Evolutionary conservation across 352 stramenopile genomes (phyloP), one percentile per base, ranked within the genome.

Genomic region (Phytophthora gonapodyides): DNA sequence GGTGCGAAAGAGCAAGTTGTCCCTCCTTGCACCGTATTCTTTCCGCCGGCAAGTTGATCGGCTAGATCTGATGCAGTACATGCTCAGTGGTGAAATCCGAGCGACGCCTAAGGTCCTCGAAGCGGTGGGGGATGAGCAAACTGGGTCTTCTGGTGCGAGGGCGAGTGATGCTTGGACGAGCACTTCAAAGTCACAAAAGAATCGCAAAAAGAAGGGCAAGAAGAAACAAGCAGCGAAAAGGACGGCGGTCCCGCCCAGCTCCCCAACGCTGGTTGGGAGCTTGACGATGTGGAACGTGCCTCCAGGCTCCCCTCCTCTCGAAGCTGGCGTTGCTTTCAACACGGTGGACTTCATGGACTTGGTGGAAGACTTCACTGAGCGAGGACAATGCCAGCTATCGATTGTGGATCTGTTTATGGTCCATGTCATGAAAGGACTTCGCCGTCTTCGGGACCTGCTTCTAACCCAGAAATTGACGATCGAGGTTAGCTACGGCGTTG

Each of bases 331-430:
- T 36, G 59, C 52, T 2, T 47, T 73, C 5, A 73, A 69, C 37
- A 61, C 38, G 2, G 61, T 68, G 24, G 45, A 55, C 10, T 68
- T 68, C n/a, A 45, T 43, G 40, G 36, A 15, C 5, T 19, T 73
- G 0, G 12, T 73, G 30, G 35, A 56, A 6, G 30, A 61, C 4
- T 66, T 56, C 16, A 3, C 30, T 10, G 19, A 66, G 30, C 43
- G 45, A 21, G 24, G 64, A n/a, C 54, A 56, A 12, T 40, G 46
- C 7, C 36, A 62, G 47, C 34, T 75, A 1, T 71, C 67, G 3
- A 40, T 75, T 15, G 61, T 67, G 19, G 51, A 75, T 38, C 34
- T 69, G 51, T 75, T 75, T 33, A 15, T 71, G 1, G 57, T 75
- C 10, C 57, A 65, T 11, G 65, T 57, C 16, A 8, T 68, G 21